Percentiles rank a stretch among this genome's conserved stretches.
Conservation (phyloP, 208 protist species). For the Phytomonas francai region DNA sequence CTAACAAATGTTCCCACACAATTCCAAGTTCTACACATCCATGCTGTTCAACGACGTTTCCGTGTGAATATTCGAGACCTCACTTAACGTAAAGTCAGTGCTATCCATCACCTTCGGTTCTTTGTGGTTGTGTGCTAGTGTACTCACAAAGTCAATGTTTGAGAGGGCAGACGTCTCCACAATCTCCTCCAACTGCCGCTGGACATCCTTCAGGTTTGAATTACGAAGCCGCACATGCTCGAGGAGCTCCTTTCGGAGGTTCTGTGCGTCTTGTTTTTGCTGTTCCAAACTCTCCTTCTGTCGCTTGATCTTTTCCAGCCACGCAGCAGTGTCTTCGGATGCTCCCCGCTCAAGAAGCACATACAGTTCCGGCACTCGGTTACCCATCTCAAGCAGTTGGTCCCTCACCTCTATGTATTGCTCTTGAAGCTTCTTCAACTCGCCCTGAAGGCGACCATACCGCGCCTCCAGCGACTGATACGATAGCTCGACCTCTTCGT, state of each 20-base stretch:
- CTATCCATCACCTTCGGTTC: background rate
- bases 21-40: background rate
- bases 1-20: background rate
- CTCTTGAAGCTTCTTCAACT: slow-evolving; percentile 36
- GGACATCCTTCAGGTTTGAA: slow-evolving; percentile 43
- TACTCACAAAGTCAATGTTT: background rate
- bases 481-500: slow-evolving; percentile 16
- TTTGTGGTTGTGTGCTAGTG: background rate
- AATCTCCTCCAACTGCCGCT: slow-evolving; percentile 21
- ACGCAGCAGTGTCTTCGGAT: slow-evolving; percentile 25
- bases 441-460: slow-evolving; percentile 24
- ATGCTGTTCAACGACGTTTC: background rate
- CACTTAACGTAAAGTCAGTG: background rate
- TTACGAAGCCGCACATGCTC: slow-evolving; percentile 48
- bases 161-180: background rate
- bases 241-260: slow-evolving; percentile 48
- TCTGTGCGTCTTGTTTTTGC: slow-evolving; percentile 36
- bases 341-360: slow-evolving; percentile 35
- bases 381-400: slow-evolving; percentile 28
- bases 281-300: slow-evolving; percentile 47
- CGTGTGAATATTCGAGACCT: background rate
- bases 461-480: slow-evolving; percentile 13
- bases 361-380: slow-evolving; percentile 39
- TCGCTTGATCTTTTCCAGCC: slow-evolving; percentile 44
- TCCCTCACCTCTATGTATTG: slow-evolving; percentile 37